Evolutionary conservation across 2,329 filamentous ascomycete species (phyloP), one percentile per base, ranked within the genome.

Genomic region (Botryosphaeria dothidea): DNA sequence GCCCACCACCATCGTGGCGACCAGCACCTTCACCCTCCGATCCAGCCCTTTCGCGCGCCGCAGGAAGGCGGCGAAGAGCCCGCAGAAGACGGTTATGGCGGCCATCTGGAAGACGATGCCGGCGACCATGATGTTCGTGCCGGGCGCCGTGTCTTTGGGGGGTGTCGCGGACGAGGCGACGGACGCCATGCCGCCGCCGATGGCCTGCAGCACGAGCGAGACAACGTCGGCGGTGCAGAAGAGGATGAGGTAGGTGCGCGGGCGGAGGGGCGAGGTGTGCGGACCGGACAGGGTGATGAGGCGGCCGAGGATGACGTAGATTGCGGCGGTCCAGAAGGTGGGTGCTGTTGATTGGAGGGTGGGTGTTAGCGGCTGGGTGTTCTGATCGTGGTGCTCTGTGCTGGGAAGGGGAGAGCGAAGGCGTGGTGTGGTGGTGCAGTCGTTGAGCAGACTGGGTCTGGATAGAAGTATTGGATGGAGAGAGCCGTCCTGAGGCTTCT

Each of bases 141-240:
- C 85, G 65, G 84, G 77, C 34, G 74, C 76, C 4, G 62, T 57
- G 41, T 64, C 51, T 3, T 21, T 2, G 1, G 79, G 70, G 38
- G 83, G 74, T 7, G 79, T 74, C 21, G 81, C 71, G 1, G 73
- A 71, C 11, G 80, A 75, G 0, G 83, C 83, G 0, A 82, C 80
- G 0, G 86, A 84, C 1, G 87, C 84, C 49, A 87, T 78, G 60
- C 82, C 86, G 65, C 86, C 86, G 11, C 86, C 86, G 11, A 79
- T 79, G 6, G 84, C 85, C 72, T 89, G 86, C 4, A 88, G 74
- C 15, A 85, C 68, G 23, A 89, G 80, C n/a, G 83, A 85, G 64
- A 85, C 69, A 49, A 88, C 68, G 68, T 89, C 86, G 69, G 84
- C 85, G 15, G 77, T 71, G 69, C 88, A 84, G 75, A 89, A 89